phyloP scores from a whole-genome alignment of 306 rosid species.

The Castanopsis chinensis region DNA sequence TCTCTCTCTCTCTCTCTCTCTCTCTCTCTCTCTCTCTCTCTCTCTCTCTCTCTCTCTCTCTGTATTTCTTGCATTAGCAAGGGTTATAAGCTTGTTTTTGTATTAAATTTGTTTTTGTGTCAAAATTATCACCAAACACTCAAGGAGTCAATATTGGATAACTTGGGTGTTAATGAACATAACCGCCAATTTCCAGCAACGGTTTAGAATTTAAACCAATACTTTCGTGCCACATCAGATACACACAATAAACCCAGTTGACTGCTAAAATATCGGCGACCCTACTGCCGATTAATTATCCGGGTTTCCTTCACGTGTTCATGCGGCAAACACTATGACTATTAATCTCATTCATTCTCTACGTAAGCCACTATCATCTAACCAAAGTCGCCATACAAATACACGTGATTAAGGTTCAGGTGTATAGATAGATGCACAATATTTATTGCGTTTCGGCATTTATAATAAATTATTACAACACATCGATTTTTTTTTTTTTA shows the following conservation, averaged over 20 bases:
- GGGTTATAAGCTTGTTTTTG: too few relatives aligned
- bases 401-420: neutral
- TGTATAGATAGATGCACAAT: too few relatives aligned
- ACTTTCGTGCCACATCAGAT: neutral
- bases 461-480: too few relatives aligned
- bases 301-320: constrained; percentile 19
- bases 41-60: too few relatives aligned
- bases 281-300: neutral
- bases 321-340: neutral
- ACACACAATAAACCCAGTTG: neutral
- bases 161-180: neutral
- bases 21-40: too few relatives aligned
- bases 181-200: neutral
- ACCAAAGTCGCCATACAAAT: neutral
- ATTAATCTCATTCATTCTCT: neutral
- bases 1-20: too few relatives aligned
- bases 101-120: too few relatives aligned
- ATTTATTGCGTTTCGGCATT: too few relatives aligned
- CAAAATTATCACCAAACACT: too few relatives aligned
- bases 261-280: neutral
- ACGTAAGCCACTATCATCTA: neutral
- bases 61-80: too few relatives aligned
- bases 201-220: neutral
- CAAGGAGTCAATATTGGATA: too few relatives aligned
- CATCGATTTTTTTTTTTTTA: too few relatives aligned